Base-by-base conservation (phyloP, 2,329 filamentous ascomycete species). In the Phyllosticta citribraziliensis region DNA sequence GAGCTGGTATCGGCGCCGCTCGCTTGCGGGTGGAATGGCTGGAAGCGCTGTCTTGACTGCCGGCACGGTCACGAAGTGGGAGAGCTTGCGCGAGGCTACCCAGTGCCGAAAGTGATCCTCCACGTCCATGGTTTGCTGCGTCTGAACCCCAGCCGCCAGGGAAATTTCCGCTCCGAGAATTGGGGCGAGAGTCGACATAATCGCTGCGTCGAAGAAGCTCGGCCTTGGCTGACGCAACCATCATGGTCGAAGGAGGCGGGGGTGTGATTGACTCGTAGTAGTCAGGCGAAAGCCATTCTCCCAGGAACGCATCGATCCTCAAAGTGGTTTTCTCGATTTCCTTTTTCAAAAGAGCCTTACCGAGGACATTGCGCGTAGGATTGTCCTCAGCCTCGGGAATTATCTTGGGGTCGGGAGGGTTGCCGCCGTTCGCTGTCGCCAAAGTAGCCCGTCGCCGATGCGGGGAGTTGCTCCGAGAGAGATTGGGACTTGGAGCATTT, bases 261-360 rank as follows among this genome's bases (percentile, higher is more conserved):
- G 91, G 89, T 0, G 89, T 93, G 65, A 97, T 97, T 58, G 88
- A 82, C 64, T 96, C 91, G 69, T 93, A 99, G 73, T 99, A 99
- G 70, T 92, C 88, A 1, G 91, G 90, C 1, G 88, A 89, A 30
- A 97, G 80, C 94, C 94, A 99, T 79, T 99, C 94, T 56, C 94
- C 93, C 0, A 99, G 80, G 70, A 95, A 97, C 0, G 92, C 88
- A 74, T 99, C 94, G 5, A 99, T 82, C 0, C 94, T 88, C 55
- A 99, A 76, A 10, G 71, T 59, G 12, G 71, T 70, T 64, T 70
- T 70, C 25, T 73, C 68, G 27, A 73, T 72, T 5, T 71, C 72
- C 35, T 70, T 69, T 12, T 69, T 69, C 20, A 65, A 67, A n/a
- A 72, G 60, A 8, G 69, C 65, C 56, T 72, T 74, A 20, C 72